These are phyloP conservation scores for Rhynchospora tenuis DNA, from an alignment of 176 grass and related monocot genomes.

Conservation along the genomic window DNA sequence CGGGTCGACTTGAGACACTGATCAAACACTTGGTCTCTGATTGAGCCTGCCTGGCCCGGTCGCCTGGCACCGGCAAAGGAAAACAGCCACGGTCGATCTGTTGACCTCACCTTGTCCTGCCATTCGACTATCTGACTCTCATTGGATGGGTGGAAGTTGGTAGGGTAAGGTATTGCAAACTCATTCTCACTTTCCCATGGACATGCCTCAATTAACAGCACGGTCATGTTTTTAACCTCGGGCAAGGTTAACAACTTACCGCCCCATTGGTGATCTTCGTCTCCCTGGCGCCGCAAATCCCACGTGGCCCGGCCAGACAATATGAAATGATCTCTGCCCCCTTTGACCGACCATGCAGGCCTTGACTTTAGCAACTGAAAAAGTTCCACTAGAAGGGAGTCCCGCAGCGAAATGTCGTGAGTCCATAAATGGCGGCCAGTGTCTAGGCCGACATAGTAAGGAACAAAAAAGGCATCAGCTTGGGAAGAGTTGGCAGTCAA, in stretches of 20 bases:
- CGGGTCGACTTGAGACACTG: slow-evolving; percentile 47
- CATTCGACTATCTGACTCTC: slow-evolving; percentile 49
- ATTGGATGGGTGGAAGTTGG: slow-evolving; percentile 58
- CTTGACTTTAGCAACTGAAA: slow-evolving; percentile 21
- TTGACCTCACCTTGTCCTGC: slow-evolving; percentile 42
- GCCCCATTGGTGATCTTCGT: slow-evolving; percentile 43
- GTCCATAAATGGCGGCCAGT: slow-evolving; percentile 61
- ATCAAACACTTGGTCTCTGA: slow-evolving; percentile 38
- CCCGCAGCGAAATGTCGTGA: slow-evolving; percentile 3
- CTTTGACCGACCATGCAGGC: slow-evolving; percentile 53
- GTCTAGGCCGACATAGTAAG: slow-evolving; percentile 80
- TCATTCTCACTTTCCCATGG: slow-evolving; percentile 66
- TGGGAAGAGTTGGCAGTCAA: slow-evolving; percentile 60
- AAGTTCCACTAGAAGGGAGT: slow-evolving; percentile 47
- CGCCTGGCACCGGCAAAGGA: slow-evolving; percentile 58
- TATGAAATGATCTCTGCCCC: slow-evolving; percentile 80
- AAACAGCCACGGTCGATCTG: slow-evolving; percentile 51
- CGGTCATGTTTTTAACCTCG: slow-evolving; percentile 58
- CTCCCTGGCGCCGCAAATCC: slow-evolving; percentile 51
- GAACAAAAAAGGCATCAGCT: slow-evolving; percentile 63
- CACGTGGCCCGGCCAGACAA: slow-evolving; percentile 62
- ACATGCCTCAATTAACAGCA: slow-evolving; percentile 59
- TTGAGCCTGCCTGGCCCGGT: slow-evolving; percentile 32
- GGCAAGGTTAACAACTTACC: slow-evolving; percentile 55
- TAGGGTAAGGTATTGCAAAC: slow-evolving; percentile 61